Percentiles rank a stretch among this genome's conserved stretches.
Conservation (phyloP, 352 stramenopile genomes). For the Phytophthora meadii region DNA sequence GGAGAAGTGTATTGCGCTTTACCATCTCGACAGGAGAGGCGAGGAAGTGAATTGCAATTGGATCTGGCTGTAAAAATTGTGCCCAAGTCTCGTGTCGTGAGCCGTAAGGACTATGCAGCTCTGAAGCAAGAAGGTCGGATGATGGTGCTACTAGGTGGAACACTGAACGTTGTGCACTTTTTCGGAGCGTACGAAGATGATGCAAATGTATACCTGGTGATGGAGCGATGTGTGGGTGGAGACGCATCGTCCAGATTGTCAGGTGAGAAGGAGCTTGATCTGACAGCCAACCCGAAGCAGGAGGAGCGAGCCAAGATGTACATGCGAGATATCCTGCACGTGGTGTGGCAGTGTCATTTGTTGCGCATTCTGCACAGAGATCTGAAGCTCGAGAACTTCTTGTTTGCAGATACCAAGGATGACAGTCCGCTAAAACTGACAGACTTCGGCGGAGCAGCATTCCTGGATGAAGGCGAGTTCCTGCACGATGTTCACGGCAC, state of each 20-base stretch:
- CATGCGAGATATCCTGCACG: constrained; percentile 82
- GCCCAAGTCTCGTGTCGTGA: constrained; percentile 69
- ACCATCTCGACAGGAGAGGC: constrained; percentile 19
- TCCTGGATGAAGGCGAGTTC: constrained; percentile 49
- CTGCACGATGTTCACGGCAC: constrained; percentile 67
- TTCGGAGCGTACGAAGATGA: constrained; percentile 85
- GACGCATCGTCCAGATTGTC: constrained; percentile 56
- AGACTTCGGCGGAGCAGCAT: constrained; percentile 78
- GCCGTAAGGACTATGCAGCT: constrained; percentile 62
- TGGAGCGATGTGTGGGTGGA: constrained; percentile 81
- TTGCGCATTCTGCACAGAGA: constrained; percentile 77
- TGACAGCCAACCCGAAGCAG: constrained; percentile 17
- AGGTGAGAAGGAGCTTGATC: constrained; percentile 19
- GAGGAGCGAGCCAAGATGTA: constrained; percentile 64
- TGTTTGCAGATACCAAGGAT: constrained; percentile 68
- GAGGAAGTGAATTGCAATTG: constrained; percentile 35
- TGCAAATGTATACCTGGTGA: constrained; percentile 74
- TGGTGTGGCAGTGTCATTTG: constrained; percentile 83
- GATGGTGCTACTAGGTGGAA: constrained; percentile 80
- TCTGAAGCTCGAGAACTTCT: constrained; percentile 85
- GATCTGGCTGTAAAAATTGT: constrained; percentile 85
- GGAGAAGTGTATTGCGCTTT: constrained; percentile 68
- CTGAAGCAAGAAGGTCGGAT: constrained; percentile 77
- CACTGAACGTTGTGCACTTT: constrained; percentile 85
- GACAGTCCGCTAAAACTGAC: constrained; percentile 79